Conservation (phyloP, 1,284 basidiomycete genomes). For the Xerocomus nothofagi region DNA sequence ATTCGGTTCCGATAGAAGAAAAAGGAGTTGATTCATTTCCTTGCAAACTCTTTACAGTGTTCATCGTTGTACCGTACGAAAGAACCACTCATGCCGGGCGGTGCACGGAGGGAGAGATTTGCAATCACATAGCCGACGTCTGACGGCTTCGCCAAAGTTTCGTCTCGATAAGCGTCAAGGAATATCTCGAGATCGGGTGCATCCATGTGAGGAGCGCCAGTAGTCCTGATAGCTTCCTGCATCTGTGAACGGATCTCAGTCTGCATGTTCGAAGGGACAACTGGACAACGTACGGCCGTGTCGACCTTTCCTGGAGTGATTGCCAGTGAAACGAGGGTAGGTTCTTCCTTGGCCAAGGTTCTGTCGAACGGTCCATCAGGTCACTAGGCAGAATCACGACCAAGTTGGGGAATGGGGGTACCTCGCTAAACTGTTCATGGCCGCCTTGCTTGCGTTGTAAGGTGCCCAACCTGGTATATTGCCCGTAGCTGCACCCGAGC, state of each 20-base stretch:
- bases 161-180: slow-evolving; percentile 57
- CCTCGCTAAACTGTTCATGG: slow-evolving; percentile 83
- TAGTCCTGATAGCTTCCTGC: slow-evolving; percentile 57
- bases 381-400: background rate
- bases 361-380: slow-evolving; percentile 41
- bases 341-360: slow-evolving; percentile 82
- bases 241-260: slow-evolving; percentile 48
- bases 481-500: slow-evolving; percentile 77
- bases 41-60: slow-evolving; percentile 56
- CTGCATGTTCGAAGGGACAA: slow-evolving; percentile 1
- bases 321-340: slow-evolving; percentile 69
- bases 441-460: slow-evolving; percentile 82
- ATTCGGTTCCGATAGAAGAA: slow-evolving; percentile 20
- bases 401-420: slow-evolving; percentile 23
- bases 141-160: slow-evolving; percentile 68
- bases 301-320: slow-evolving; percentile 86
- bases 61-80: slow-evolving; percentile 75
- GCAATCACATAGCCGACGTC: slow-evolving; percentile 77
- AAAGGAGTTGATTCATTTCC: slow-evolving; percentile 23
- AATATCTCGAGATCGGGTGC: slow-evolving; percentile 57
- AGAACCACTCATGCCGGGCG: slow-evolving; percentile 61
- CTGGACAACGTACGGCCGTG: slow-evolving; percentile 49
- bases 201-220: slow-evolving; percentile 51
- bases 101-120: slow-evolving; percentile 57
- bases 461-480: slow-evolving; percentile 71